Conservation (phyloP, 495 filamentous ascomycete genomes). For the Glonium stellatum region DNA sequence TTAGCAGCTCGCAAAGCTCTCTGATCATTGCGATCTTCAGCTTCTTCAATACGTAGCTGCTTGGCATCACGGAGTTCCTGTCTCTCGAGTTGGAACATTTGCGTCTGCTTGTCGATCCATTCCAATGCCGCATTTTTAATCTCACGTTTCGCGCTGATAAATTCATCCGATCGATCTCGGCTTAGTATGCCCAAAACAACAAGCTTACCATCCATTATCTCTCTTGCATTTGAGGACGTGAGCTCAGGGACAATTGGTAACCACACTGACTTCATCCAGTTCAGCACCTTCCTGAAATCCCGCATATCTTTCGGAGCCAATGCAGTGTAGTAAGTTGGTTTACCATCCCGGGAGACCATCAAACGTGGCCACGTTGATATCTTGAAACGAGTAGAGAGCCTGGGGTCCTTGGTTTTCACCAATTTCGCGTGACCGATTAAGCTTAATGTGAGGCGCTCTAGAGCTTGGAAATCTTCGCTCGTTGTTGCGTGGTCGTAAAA, state of each 20-base stretch:
- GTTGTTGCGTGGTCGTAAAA: constrained; percentile 95
- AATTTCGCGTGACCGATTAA: constrained; percentile 87
- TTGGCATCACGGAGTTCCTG: constrained; percentile 91
- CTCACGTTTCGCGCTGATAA: constrained; percentile 70
- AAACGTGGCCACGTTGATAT: constrained; percentile 92
- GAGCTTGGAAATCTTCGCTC: constrained; percentile 77
- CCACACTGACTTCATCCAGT: constrained; percentile 96
- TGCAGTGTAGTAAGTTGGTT: constrained; percentile 78
- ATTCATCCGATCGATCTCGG: constrained; percentile 71
- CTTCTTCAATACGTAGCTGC: constrained; percentile 91
- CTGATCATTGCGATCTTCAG: constrained; percentile 88
- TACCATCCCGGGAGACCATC: constrained; percentile 80
- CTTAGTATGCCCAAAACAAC: constrained; percentile 88
- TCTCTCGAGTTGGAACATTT: constrained; percentile 81
- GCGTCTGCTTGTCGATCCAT: constrained; percentile 94
- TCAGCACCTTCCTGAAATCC: constrained; percentile 68
- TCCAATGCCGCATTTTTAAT: constrained; percentile 92
- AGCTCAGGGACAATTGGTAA: constrained; percentile 95
- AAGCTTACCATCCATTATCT: constrained; percentile 89
- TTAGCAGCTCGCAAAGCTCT: constrained; percentile 81
- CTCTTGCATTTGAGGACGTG: constrained; percentile 78
- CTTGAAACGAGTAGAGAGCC: constrained; percentile 73
- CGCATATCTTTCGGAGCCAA: constrained; percentile 85
- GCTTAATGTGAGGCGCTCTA: constrained; percentile 77
- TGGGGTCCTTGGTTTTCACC: constrained; percentile 74